phyloP scores from a whole-genome alignment of 2,329 filamentous ascomycete species.

The Hymenotorrendiella dingleyae region DNA sequence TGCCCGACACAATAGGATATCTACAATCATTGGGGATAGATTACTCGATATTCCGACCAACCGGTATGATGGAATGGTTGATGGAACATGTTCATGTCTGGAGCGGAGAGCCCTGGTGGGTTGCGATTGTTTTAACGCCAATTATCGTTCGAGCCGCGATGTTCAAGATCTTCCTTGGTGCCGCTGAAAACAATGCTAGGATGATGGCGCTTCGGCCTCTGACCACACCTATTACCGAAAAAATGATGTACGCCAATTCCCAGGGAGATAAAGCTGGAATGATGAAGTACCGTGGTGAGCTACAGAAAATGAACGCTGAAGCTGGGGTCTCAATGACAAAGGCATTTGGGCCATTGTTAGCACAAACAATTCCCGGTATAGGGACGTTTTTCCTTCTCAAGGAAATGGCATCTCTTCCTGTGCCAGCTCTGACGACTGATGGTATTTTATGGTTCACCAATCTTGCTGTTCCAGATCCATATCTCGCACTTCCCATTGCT shows the following conservation, averaged over 20 bases:
- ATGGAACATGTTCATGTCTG: slow-evolving; percentile 81
- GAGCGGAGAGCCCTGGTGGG: slow-evolving; percentile 74
- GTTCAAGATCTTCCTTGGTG: slow-evolving; percentile 58
- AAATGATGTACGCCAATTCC: slow-evolving; percentile 39
- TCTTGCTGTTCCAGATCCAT: slow-evolving; percentile 70
- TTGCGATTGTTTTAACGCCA: slow-evolving; percentile 61
- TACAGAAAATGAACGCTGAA: slow-evolving; percentile 44
- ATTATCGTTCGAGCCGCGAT: slow-evolving; percentile 58
- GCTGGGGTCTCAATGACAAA: slow-evolving; percentile 48
- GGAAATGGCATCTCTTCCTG: slow-evolving; percentile 70
- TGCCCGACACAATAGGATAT: slow-evolving; percentile 68
- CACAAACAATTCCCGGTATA: slow-evolving; percentile 67
- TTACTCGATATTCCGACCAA: slow-evolving; percentile 71
- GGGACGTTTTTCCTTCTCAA: slow-evolving; percentile 74
- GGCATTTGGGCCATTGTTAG: slow-evolving; percentile 50
- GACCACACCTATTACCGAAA: slow-evolving; percentile 48
- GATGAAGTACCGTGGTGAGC: slow-evolving; percentile 41
- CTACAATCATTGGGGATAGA: slow-evolving; percentile 78
- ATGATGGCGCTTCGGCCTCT: slow-evolving; percentile 55
- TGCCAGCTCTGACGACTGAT: slow-evolving; percentile 68
- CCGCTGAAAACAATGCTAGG: slow-evolving; percentile 56
- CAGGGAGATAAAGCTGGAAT: slow-evolving; percentile 42
- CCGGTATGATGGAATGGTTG: slow-evolving; percentile 64
- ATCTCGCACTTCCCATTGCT: slow-evolving; percentile 63
- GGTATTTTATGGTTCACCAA: slow-evolving; percentile 75